Percentiles rank a stretch among this genome's conserved stretches.
phyloP scores from a whole-genome alignment of 768 basidiomycete genomes.

The Calvatia gigantea region DNA sequence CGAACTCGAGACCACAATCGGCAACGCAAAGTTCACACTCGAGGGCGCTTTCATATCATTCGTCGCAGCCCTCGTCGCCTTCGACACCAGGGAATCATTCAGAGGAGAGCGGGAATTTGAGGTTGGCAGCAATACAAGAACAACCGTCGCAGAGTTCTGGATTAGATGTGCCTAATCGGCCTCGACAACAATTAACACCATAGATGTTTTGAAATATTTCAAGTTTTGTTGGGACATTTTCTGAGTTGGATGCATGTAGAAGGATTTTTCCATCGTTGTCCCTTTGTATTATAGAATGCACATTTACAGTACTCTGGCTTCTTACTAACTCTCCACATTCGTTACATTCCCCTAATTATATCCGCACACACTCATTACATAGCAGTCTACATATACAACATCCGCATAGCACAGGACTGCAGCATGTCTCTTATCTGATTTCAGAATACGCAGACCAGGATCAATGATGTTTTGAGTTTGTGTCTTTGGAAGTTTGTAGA shows the following conservation, averaged over 20 bases:
- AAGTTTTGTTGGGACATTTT: constrained; percentile 3
- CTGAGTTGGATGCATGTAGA: constrained; percentile 3
- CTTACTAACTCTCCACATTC: constrained; percentile 6
- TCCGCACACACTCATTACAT: constrained; percentile 4
- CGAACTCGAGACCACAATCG: constrained; percentile 11
- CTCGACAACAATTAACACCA: neutral
- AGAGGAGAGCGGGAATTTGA: neutral
- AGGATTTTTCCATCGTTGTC: constrained; percentile 7
- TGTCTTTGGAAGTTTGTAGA: too few species aligned
- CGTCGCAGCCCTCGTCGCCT: constrained; percentile 7
- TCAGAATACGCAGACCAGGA: too few species aligned
- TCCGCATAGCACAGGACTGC: neutral
- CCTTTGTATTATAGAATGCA: constrained; percentile 8
- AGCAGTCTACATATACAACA: neutral
- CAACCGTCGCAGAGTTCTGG: constrained; percentile 11
- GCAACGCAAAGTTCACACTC: constrained; percentile 2
- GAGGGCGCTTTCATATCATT: neutral
- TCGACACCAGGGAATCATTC: constrained; percentile 9
- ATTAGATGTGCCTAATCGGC: neutral
- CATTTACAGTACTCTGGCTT: neutral
- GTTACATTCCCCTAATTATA: neutral
- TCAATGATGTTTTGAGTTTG: too few species aligned
- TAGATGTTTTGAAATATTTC: constrained; percentile 2
- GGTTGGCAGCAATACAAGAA: neutral
- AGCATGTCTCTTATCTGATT: neutral